Base-by-base conservation (phyloP, 352 stramenopile species). In the Globisporangium emineosum region DNA sequence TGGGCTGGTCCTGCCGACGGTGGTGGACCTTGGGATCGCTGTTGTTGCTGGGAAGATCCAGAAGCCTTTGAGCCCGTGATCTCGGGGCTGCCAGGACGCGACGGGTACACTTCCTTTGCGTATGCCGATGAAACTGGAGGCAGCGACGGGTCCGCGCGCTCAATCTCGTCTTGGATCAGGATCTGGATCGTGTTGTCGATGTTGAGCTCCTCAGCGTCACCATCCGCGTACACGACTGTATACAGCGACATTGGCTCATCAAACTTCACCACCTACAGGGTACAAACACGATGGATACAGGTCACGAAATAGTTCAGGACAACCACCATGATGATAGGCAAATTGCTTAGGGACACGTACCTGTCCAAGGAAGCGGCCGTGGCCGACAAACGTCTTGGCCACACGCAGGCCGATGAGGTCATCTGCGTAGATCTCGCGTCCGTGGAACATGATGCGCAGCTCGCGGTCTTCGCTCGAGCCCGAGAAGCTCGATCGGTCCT, bases 121-220 rank as follows among this genome's bases (percentile, higher is more conserved):
- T 67, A 62, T 8, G 43, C 33, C 1, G 19, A 53, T 0, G 73
- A 40, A 4, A 76, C 64, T 2, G 78, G 74, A 8, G 73, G 66
- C 17, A 87, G 71, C 27, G 83, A 65, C n/a, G 80, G 79, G 51
- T 91, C 81, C 1, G 78, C 79, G 5, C 79, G 84, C 64, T 95
- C 86, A n/a, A 93, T 91, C 61, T 95, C 84, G 62, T 92, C 76
- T 62, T 95, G 81, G 58, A 93, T 91, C 69, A 95, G 65, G 58
- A 95, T 89, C 69, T 95, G 75, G 67, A 95, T 77, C 19, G 86
- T 95, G 37, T 71, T 77, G 35, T 95, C 84, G 8, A 93, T 73
- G 23, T 68, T 88, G 33, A 95, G 62, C 32, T 93, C 84, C 37
- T 95, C 86, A 21, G 79, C 83, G 60, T 95, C 86, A 0, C 86